phyloP scores from a whole-genome alignment of 257 asterid species.

The Euphrasia confusa region DNA sequence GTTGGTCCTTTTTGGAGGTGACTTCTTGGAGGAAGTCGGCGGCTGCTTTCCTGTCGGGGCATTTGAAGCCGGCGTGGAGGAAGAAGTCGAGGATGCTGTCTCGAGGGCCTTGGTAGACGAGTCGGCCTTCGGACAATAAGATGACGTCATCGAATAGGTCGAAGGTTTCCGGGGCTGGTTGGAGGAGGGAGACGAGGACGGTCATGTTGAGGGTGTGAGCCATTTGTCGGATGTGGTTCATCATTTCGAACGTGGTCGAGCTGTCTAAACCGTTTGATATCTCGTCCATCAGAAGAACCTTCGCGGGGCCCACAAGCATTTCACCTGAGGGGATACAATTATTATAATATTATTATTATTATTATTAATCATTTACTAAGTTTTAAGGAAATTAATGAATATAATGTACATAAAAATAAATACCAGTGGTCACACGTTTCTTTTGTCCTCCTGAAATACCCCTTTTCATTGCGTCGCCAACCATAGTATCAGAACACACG shows the following conservation, averaged over 20 bases:
- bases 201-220: conserved; percentile 36
- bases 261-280: conserved; percentile 57
- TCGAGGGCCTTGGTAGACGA: conserved; percentile 59
- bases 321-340: conserved; percentile 32
- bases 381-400: too few species aligned
- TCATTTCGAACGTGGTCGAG: conserved; percentile 51
- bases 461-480: conserved; percentile 39
- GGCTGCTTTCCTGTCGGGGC: conserved; percentile 50
- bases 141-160: conserved; percentile 50
- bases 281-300: conserved; percentile 46
- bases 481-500: conserved; percentile 32
- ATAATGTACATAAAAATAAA: neutral
- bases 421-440: conserved; percentile 39
- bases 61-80: conserved; percentile 39
- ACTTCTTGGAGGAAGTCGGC: conserved; percentile 67
- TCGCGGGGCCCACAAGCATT: conserved; percentile 52
- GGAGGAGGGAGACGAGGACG: conserved; percentile 47
- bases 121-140: conserved; percentile 43
- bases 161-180: conserved; percentile 56
- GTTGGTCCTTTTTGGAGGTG: conserved; percentile 48
- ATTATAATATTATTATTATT: too few species aligned
- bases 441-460: conserved; percentile 43
- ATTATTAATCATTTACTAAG: too few species aligned
- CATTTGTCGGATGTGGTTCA: conserved; percentile 41
- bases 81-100: conserved; percentile 38